Evolutionary conservation across 208 protist genomes (phyloP).

Genomic region (Trypanosoma mega): DNA sequence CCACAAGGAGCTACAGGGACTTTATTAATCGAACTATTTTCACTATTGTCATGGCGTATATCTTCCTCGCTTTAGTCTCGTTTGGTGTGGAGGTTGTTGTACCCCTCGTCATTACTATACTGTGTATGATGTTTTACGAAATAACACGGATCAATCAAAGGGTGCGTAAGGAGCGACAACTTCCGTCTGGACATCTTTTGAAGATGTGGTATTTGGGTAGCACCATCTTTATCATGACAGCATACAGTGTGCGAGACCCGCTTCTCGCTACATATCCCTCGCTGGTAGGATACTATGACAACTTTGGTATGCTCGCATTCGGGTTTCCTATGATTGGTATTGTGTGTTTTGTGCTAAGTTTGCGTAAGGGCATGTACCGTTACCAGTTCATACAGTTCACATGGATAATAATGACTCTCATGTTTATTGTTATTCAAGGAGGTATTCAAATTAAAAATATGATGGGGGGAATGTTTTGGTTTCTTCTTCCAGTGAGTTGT

Average conservation of each 20-base stretch:
- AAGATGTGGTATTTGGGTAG: conserved; percentile 80
- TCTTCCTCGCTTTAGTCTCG: conserved; percentile 81
- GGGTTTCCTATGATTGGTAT: conserved; percentile 66
- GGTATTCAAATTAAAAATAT: conserved; percentile 76
- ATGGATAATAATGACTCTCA: conserved; percentile 85
- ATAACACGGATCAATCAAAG: conserved; percentile 86
- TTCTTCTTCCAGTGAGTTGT: conserved; percentile 85
- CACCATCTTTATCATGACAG: conserved; percentile 40
- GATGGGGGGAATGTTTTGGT: conserved; percentile 92
- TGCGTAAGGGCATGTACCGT: conserved; percentile 86
- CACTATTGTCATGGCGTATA: conserved; percentile 81
- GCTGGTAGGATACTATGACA: conserved; percentile 43
- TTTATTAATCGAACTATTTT: conserved; percentile 86
- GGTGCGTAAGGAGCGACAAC: conserved; percentile 68
- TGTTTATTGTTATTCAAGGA: conserved; percentile 69
- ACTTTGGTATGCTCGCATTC: conserved; percentile 69
- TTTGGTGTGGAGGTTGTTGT: conserved; percentile 74
- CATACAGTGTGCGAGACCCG: conserved; percentile 52
- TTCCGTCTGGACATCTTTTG: conserved; percentile 68
- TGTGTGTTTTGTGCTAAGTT: conserved; percentile 84
- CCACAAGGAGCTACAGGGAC: conserved; percentile 50
- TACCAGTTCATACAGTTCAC: conserved; percentile 93
- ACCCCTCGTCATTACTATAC: conserved; percentile 60
- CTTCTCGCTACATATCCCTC: conserved; percentile 60
- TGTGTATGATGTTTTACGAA: conserved; percentile 85